A percentile compares a stretch with the other conserved stretches of the same genome.
Evolutionary conservation across 192 early-diverging fungal genomes (phyloP).

Genomic region (Helicostylum pulchrum): DNA sequence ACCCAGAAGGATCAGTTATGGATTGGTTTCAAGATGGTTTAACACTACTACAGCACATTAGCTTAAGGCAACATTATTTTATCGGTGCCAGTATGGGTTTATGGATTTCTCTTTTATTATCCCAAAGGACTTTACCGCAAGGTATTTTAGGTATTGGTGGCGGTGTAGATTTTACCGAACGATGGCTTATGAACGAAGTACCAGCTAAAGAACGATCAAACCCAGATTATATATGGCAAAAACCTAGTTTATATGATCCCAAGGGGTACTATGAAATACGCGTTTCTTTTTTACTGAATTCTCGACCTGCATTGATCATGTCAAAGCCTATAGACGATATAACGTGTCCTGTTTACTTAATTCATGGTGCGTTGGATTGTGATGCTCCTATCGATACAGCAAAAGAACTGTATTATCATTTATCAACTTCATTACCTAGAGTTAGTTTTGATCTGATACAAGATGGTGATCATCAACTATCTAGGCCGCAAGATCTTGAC

Average conservation of each 20-base stretch:
- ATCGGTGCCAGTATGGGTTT: conserved; percentile 34
- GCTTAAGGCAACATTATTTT: background rate
- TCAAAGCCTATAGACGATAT: background rate
- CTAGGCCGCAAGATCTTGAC: conserved; percentile 20
- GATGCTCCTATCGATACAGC: conserved; percentile 9
- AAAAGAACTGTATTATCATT: background rate
- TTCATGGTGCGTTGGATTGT: conserved; percentile 27
- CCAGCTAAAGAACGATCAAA: background rate
- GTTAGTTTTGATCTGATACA: conserved; percentile 20
- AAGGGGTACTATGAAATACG: conserved; percentile 33
- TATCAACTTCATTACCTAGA: background rate
- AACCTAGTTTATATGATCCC: conserved; percentile 18
- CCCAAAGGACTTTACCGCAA: background rate
- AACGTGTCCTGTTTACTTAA: conserved; percentile 2
- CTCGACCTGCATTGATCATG: conserved; percentile 14
- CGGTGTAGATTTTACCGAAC: conserved; percentile 26
- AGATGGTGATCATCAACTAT: conserved; percentile 36
- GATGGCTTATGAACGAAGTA: conserved; percentile 25
- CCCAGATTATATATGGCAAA: conserved; percentile 12
- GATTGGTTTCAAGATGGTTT: conserved; percentile 26
- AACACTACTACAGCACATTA: background rate
- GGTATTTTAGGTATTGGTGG: conserved; percentile 32
- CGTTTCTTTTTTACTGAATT: conserved; percentile 18
- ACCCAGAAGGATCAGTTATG: conserved; percentile 7
- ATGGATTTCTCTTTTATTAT: conserved; percentile 24